A percentile compares a stretch with the other conserved stretches of the same genome.
phyloP scores from a whole-genome alignment of 768 basidiomycete genomes.

The Cubamyces lactineus region DNA sequence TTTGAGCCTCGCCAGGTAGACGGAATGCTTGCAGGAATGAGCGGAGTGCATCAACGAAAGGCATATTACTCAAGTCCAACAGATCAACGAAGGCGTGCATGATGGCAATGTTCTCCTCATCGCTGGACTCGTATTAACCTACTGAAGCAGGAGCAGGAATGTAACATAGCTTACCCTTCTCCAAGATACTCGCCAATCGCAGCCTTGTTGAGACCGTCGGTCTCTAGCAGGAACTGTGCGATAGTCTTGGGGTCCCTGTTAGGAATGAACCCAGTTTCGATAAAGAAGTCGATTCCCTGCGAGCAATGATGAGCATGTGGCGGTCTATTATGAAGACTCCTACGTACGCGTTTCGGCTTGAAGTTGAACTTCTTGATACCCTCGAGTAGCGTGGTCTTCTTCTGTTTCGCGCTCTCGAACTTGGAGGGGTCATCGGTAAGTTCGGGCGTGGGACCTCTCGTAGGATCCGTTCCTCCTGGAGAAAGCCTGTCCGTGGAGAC shows the following conservation, averaged over 20 bases:
- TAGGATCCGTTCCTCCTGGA: slow-evolving; percentile 49
- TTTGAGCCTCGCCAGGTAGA: slow-evolving; percentile 95
- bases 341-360: slow-evolving; percentile 91
- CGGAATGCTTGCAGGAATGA: slow-evolving; percentile 94
- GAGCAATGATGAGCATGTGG: slow-evolving; percentile 1
- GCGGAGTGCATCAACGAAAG: slow-evolving; percentile 90
- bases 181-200: slow-evolving; percentile 99
- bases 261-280: slow-evolving; percentile 86
- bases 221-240: slow-evolving; percentile 81
- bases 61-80: slow-evolving; percentile 79
- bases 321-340: background rate
- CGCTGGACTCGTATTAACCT: slow-evolving; percentile 49
- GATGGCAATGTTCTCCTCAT: slow-evolving; percentile 84
- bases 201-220: slow-evolving; percentile 92
- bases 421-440: slow-evolving; percentile 84
- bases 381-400: slow-evolving; percentile 92
- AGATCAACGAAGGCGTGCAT: slow-evolving; percentile 98
- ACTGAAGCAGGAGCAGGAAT: background rate
- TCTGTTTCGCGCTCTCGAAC: slow-evolving; percentile 95
- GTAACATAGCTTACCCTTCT: slow-evolving; percentile 73
- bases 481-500: slow-evolving; percentile 59
- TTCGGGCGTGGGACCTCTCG: slow-evolving; percentile 77
- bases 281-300: slow-evolving; percentile 87
- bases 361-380: slow-evolving; percentile 98
- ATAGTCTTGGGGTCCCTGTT: slow-evolving; percentile 74